These are phyloP conservation scores for Salmacisia buchloeana DNA, from an alignment of 1,284 basidiomycete genomes.

Conservation along the genomic window DNA sequence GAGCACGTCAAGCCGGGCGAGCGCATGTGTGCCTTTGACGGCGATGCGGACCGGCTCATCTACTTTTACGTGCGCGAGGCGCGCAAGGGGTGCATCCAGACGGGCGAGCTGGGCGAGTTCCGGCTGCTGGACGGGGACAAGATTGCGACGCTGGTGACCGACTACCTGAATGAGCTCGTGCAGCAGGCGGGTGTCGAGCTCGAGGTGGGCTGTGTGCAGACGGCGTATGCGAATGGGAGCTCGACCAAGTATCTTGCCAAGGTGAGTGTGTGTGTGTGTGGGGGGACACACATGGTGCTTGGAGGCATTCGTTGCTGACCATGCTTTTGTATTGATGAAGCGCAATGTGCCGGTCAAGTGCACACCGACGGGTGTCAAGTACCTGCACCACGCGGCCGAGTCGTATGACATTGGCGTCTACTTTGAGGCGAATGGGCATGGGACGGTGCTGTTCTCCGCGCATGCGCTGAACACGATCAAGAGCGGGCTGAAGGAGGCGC, in stretches of 20 bases:
- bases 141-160: slow-evolving; percentile 87
- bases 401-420: slow-evolving; percentile 92
- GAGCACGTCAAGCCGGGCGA: slow-evolving; percentile 55
- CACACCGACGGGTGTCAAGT: slow-evolving; percentile 94
- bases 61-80: slow-evolving; percentile 66
- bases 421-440: slow-evolving; percentile 99
- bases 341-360: slow-evolving; percentile 81
- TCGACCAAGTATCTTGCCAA: slow-evolving; percentile 69
- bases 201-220: slow-evolving; percentile 71
- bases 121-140: slow-evolving; percentile 96
- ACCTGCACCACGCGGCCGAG: slow-evolving; percentile 94
- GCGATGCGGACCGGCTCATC: slow-evolving; percentile 94
- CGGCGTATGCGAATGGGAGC: slow-evolving; percentile 95
- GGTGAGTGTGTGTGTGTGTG: slow-evolving; percentile 59
- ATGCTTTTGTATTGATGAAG: slow-evolving; percentile 52
- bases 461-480: slow-evolving; percentile 51
- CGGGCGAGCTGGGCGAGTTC: slow-evolving; percentile 56
- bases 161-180: slow-evolving; percentile 86
- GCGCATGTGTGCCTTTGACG: slow-evolving; percentile 86
- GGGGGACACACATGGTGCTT: too few species aligned
- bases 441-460: slow-evolving; percentile 86
- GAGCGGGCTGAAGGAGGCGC: slow-evolving; percentile 69
- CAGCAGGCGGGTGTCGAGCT: slow-evolving; percentile 50
- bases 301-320: not conserved
- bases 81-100: slow-evolving; percentile 2